Percentiles rank a stretch among this genome's conserved stretches.
Evolutionary conservation across 1,284 basidiomycete genomes (phyloP).

Genomic region (Cutaneotrichosporon curvatum): DNA sequence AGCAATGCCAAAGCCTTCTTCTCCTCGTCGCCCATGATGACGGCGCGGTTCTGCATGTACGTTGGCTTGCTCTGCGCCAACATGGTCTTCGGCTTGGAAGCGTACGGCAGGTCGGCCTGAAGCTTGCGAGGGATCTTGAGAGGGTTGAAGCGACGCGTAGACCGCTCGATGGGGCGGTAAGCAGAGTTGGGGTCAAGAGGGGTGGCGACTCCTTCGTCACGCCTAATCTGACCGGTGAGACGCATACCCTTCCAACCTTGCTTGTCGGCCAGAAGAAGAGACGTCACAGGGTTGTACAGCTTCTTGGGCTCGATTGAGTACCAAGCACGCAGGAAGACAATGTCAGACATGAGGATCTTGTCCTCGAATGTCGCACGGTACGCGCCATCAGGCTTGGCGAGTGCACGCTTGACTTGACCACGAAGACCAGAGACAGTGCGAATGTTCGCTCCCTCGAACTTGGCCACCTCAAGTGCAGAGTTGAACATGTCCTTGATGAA

Average conservation of each 20-base stretch:
- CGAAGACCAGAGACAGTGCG: constrained; percentile 92
- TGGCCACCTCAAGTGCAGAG: constrained; percentile 86
- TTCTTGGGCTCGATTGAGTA: constrained; percentile 90
- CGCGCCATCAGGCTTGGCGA: constrained; percentile 87
- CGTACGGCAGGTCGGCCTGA: constrained; percentile 81
- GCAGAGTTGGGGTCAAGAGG: constrained; percentile 76
- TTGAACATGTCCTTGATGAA: constrained; percentile 98
- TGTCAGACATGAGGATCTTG: constrained; percentile 92
- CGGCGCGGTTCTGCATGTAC: constrained; percentile 85
- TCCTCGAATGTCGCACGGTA: constrained; percentile 98
- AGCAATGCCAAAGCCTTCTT: constrained; percentile 84
- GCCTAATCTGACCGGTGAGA: constrained; percentile 83
- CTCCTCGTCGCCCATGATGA: constrained; percentile 91
- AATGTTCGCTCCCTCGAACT: constrained; percentile 95
- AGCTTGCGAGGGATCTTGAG: constrained; percentile 83
- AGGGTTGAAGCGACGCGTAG: constrained; percentile 80
- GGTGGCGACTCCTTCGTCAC: constrained; percentile 74
- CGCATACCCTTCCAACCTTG: constrained; percentile 84
- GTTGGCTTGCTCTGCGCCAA: constrained; percentile 66
- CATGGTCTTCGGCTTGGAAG: constrained; percentile 83
- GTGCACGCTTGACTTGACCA: constrained; percentile 92
- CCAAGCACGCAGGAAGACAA: constrained; percentile 95
- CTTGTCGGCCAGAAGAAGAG: constrained; percentile 75
- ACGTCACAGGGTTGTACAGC: constrained; percentile 96
- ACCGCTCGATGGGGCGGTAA: constrained; percentile 73